phyloP scores from a whole-genome alignment of 805 yeast genomes.

The Jamesozyma jinghongensis region DNA sequence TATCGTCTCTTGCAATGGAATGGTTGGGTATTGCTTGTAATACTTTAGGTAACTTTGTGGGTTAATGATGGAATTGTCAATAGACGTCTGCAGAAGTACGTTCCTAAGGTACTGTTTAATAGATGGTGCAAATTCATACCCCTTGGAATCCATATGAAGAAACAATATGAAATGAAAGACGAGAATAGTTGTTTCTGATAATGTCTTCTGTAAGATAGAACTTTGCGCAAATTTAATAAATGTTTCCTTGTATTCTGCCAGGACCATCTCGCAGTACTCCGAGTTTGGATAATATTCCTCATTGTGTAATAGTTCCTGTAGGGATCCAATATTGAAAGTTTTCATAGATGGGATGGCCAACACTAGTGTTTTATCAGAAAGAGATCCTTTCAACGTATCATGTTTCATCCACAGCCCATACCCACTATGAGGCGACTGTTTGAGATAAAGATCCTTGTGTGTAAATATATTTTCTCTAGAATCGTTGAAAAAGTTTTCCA shows the following conservation, averaged over 20 bases:
- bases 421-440: conserved; percentile 34
- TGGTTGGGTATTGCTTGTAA: conserved; percentile 4
- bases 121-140: conserved; percentile 14
- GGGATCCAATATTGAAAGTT: conserved; percentile 28
- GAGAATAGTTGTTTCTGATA: conserved; percentile 18
- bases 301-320: conserved; percentile 14
- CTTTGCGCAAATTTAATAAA: conserved; percentile 22
- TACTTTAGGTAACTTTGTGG: conserved; percentile 10
- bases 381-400: conserved; percentile 1
- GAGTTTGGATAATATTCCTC: conserved; percentile 17
- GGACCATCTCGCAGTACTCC: conserved; percentile 22
- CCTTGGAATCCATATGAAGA: conserved; percentile 4
- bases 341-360: too few species aligned
- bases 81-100: conserved; percentile 14
- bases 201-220: conserved; percentile 7
- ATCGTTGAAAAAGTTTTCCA: too few species aligned
- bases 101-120: conserved; percentile 14
- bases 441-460: too few species aligned
- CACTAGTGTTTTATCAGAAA: conserved; percentile 3
- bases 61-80: conserved; percentile 6
- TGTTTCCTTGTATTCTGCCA: conserved; percentile 21
- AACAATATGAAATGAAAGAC: conserved; percentile 16
- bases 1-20: conserved; percentile 3
- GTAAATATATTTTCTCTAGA: too few species aligned
- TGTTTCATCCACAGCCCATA: conserved; percentile 14